Conservation (phyloP, 495 filamentous ascomycete species). For the Cladorrhinum samala region DNA sequence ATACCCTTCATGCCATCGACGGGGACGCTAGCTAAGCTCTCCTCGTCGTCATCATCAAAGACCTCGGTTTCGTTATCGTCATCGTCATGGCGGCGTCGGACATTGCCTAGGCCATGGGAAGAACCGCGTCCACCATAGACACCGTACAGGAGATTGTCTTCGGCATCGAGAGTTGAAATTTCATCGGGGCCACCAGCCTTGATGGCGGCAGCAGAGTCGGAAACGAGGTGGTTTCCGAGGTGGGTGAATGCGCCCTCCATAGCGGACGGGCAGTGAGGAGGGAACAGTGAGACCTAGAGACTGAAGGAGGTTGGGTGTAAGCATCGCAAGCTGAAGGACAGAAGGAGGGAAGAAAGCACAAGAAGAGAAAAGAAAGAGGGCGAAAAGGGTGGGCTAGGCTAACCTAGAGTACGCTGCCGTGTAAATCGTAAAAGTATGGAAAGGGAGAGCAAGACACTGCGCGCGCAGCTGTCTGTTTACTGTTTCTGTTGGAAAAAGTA, state of each 20-base stretch:
- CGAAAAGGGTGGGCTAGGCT: constrained; percentile 5
- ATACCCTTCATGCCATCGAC: constrained; percentile 68
- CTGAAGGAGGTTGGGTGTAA: neutral
- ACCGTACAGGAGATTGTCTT: constrained; percentile 67
- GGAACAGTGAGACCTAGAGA: constrained; percentile 16
- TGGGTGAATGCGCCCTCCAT: constrained; percentile 88
- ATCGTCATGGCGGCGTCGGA: constrained; percentile 60
- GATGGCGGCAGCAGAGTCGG: constrained; percentile 65
- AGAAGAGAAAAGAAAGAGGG: neutral
- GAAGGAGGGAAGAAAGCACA: neutral
- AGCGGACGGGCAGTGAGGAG: constrained; percentile 12
- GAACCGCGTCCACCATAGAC: constrained; percentile 56
- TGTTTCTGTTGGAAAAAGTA: constrained; percentile 10
- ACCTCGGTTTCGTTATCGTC: constrained; percentile 87
- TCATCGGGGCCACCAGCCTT: constrained; percentile 60
- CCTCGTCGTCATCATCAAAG: constrained; percentile 84
- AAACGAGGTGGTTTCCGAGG: constrained; percentile 74
- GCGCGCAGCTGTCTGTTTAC: constrained; percentile 9
- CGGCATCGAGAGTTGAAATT: constrained; percentile 61
- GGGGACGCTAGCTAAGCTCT: constrained; percentile 83
- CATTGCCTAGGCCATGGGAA: constrained; percentile 40
- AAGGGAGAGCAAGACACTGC: constrained; percentile 1
- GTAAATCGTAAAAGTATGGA: constrained; percentile 6
- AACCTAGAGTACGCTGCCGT: constrained; percentile 13
- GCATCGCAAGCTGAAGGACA: neutral